These are phyloP conservation scores for Starmera amethionina DNA, from an alignment of 805 yeast species.

Conservation along the genomic window DNA sequence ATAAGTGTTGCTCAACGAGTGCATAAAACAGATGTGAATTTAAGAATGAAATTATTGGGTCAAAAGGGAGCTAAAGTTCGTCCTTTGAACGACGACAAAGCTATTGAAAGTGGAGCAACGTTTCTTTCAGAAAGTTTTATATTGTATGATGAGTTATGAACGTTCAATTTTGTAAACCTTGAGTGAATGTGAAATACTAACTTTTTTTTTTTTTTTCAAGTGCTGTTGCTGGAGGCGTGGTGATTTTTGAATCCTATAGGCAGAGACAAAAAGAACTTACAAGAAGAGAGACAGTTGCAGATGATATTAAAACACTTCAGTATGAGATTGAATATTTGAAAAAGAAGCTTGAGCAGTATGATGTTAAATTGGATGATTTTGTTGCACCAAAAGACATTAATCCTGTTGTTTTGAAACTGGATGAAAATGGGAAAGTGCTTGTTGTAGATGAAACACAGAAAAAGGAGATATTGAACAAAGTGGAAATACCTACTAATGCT, in stretches of 20 bases:
- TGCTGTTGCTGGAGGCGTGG: constrained; percentile 68
- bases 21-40: constrained; percentile 52
- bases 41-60: constrained; percentile 44
- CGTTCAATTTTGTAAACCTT: background rate
- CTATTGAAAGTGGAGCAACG: constrained; percentile 75
- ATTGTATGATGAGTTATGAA: constrained; percentile 27
- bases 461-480: background rate
- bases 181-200: background rate
- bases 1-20: constrained; percentile 62
- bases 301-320: constrained; percentile 61
- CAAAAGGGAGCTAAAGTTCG: constrained; percentile 39
- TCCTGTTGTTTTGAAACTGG: constrained; percentile 35
- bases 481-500: background rate
- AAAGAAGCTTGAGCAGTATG: constrained; percentile 33
- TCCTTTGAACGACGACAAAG: constrained; percentile 74
- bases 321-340: constrained; percentile 55
- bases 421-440: constrained; percentile 13
- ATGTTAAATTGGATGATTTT: constrained; percentile 37
- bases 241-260: constrained; percentile 62
- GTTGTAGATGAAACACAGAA: background rate
- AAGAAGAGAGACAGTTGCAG: constrained; percentile 58
- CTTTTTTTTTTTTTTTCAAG: background rate
- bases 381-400: constrained; percentile 35
- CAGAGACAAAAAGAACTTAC: constrained; percentile 53
- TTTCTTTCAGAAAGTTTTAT: constrained; percentile 70